Evolutionary conservation across 2,329 filamentous ascomycete species (phyloP).

Genomic region (Aurifilum marmelostoma): DNA sequence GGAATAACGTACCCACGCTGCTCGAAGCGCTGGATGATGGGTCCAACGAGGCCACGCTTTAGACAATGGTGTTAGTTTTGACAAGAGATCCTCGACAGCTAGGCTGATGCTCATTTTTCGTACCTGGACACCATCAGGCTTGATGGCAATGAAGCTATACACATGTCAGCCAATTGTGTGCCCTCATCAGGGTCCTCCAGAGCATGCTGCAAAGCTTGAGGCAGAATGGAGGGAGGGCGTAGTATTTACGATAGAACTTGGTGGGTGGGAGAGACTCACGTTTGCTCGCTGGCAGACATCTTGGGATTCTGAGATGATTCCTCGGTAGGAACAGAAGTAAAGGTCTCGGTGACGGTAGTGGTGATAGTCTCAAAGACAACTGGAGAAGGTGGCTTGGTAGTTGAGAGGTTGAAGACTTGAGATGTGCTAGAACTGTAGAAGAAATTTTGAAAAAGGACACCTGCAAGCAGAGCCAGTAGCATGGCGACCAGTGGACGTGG

Average conservation of each 20-base stretch:
- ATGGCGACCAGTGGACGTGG: constrained; percentile 24
- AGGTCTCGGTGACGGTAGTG: constrained; percentile 36
- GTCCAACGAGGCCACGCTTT: constrained; percentile 94
- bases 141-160: constrained; percentile 97
- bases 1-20: constrained; percentile 72
- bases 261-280: constrained; percentile 60
- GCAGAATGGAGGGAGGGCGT: constrained; percentile 30
- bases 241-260: background rate
- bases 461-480: constrained; percentile 24
- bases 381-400: constrained; percentile 35
- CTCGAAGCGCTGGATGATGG: constrained; percentile 99
- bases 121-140: constrained; percentile 99
- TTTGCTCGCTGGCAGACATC: constrained; percentile 81
- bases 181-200: too few species aligned
- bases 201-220: background rate
- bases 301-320: constrained; percentile 45
- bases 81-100: constrained; percentile 15
- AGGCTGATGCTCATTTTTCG: constrained; percentile 33
- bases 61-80: constrained; percentile 32
- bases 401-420: constrained; percentile 49
- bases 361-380: constrained; percentile 32
- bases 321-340: constrained; percentile 31
- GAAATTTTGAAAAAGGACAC: constrained; percentile 31
- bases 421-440: constrained; percentile 42
- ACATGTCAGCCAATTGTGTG: constrained; percentile 25